These are phyloP conservation scores for Tetracentron sinense DNA, from an alignment of 164 flowering plant genomes.

Conservation along the genomic window DNA sequence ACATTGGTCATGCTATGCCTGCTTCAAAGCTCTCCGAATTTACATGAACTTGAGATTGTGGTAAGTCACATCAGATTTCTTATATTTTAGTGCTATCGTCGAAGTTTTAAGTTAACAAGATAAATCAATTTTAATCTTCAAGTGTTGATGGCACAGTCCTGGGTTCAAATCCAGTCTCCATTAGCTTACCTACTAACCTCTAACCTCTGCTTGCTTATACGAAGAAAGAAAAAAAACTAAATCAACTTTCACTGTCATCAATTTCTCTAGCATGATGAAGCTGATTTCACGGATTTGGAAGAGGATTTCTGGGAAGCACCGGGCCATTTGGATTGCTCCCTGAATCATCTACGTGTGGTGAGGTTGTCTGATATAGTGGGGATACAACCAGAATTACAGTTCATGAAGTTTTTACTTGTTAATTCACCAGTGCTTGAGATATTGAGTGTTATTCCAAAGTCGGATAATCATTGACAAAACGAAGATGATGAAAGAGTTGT, in stretches of 20 bases:
- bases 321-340: conserved; percentile 17
- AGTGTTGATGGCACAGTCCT: no score
- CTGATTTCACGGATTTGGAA: neutral
- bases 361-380: conserved; percentile 35
- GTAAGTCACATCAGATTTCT: conserved; percentile 24
- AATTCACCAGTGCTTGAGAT: conserved; percentile 47
- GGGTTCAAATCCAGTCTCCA: no score
- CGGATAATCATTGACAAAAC: conserved; percentile 24
- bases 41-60: conserved; percentile 44
- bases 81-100: neutral
- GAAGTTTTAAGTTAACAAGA: no score
- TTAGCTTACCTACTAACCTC: no score
- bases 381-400: conserved; percentile 30
- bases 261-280: conserved; percentile 32
- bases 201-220: neutral
- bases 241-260: neutral
- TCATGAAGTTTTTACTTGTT: conserved; percentile 46
- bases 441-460: conserved; percentile 33
- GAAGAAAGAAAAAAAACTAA: no score
- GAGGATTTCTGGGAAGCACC: conserved; percentile 22
- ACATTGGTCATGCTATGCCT: conserved; percentile 35
- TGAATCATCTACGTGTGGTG: conserved; percentile 32
- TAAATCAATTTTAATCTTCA: no score
- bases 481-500: conserved; percentile 43
- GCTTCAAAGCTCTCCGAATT: conserved; percentile 42